These are phyloP conservation scores for Aspergillus haitiensis DNA, from an alignment of 495 filamentous ascomycete genomes.

Conservation along the genomic window DNA sequence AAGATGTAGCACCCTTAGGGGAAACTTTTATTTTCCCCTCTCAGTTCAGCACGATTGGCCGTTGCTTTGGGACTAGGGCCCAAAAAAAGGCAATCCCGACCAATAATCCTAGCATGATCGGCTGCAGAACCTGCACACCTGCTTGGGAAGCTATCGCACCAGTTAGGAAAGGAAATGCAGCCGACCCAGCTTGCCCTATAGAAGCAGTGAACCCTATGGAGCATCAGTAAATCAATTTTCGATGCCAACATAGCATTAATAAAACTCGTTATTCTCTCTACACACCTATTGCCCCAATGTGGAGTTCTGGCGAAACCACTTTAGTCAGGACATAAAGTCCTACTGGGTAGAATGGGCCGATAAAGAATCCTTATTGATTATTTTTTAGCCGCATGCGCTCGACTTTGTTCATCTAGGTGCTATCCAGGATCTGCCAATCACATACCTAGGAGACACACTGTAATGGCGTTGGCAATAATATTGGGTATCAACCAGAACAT, in stretches of 20 bases:
- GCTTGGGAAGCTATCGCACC: conserved; percentile 47
- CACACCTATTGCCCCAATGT: conserved; percentile 34
- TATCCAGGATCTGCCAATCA: neutral
- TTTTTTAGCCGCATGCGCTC: neutral
- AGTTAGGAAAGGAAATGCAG: conserved; percentile 52
- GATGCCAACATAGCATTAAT: neutral
- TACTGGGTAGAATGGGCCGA: conserved; percentile 43
- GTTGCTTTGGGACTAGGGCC: conserved; percentile 42
- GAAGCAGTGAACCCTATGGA: conserved; percentile 46
- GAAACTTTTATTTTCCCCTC: too few relatives aligned
- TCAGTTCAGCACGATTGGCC: conserved; percentile 14
- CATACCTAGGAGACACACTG: conserved; percentile 63
- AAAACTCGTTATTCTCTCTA: neutral
- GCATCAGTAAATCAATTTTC: conserved; percentile 2
- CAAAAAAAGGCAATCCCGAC: conserved; percentile 43
- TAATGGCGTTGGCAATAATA: conserved; percentile 60
- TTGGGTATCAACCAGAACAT: conserved; percentile 55
- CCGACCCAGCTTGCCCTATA: conserved; percentile 50
- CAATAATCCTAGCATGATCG: conserved; percentile 50
- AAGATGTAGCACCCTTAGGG: too few relatives aligned
- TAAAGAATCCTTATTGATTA: conserved; percentile 28
- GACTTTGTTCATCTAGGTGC: neutral
- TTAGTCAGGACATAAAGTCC: conserved; percentile 36
- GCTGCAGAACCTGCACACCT: conserved; percentile 51
- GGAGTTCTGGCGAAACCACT: conserved; percentile 40